Evolutionary conservation across 495 filamentous ascomycete species (phyloP), one percentile per base, ranked within the genome.

Genomic region (Cercophora samala): DNA sequence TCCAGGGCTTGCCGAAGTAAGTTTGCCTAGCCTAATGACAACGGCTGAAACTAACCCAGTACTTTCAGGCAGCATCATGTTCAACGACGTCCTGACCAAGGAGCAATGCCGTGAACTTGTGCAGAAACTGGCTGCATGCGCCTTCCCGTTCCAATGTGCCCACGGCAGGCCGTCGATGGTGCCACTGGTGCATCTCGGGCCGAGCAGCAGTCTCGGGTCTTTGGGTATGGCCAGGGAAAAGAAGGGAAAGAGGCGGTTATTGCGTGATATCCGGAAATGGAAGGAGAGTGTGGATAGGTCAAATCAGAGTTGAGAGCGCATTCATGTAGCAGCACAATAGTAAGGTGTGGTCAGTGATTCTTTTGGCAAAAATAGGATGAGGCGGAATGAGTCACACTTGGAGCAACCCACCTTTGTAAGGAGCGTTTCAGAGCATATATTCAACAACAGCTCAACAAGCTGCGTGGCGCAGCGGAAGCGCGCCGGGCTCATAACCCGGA

Each of bases 71-170:
- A 92, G 95, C 6, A 91, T 98, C 76, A 99, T 99, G 95, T 99
- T 99, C 79, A 97, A 97, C 70, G 95, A 99, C 71, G 76, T 75
- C 11, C 74, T 98, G 56, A 83, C 80, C 1, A 64, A 80, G 1
- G 82, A 84, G 8, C 86, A 97, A 72, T 97, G 93, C 73, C 71
- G 81, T 58, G 75, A 73, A 17, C 75, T 99, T 19, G 78, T 97
- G 11, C 53, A 68, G 15, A 82, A 81, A 53, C 79, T 99, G 37
- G 83, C 87, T 9, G 71, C 71, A 2, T 96, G 91, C 68, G 87
- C 81, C 1, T 95, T 98, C 72, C 95, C 96, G 5, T 98, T 97
- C 70, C 91, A 94, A 72, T 99, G 95, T 76, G 95, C 91, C 19
- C 93, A 93, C 82, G 93, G 91, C 32, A 86, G 91, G 68, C 89